Conservation (phyloP, 2,329 filamentous ascomycete species). For the Aspergillus phoenicis region DNA sequence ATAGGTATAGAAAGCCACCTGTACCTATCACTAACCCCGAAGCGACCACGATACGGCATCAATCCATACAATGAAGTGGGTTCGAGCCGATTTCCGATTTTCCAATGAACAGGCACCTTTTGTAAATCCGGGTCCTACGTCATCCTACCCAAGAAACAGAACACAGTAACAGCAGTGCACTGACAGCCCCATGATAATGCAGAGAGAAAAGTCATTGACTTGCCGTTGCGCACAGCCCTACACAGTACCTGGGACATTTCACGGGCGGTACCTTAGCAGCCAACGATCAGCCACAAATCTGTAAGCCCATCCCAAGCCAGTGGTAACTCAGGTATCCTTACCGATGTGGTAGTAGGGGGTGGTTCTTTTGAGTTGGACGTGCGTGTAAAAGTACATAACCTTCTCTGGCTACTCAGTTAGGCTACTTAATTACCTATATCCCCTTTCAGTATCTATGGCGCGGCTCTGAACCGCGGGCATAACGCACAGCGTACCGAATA, state of each 20-base stretch:
- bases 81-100: slow-evolving; percentile 6
- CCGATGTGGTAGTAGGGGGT: neutral
- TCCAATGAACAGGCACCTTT: neutral
- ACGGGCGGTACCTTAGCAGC: slow-evolving; percentile 2
- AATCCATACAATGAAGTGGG: slow-evolving; percentile 1
- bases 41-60: slow-evolving; percentile 2
- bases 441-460: neutral
- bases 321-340: slow-evolving; percentile 1
- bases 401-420: neutral
- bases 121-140: slow-evolving; percentile 2
- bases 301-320: neutral
- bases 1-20: neutral
- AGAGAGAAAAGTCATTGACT: neutral
- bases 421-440: neutral
- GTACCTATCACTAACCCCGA: neutral
- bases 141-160: neutral
- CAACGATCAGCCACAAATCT: slow-evolving; percentile 5
- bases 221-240: neutral
- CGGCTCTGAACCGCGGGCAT: neutral
- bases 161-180: no score
- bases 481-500: neutral
- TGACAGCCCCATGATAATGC: slow-evolving; percentile 1
- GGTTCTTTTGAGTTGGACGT: neutral
- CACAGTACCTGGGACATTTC: neutral
- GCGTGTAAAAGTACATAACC: neutral